These are phyloP conservation scores for Trichomonascus vanleenenianus DNA, from an alignment of 805 yeast genomes.

Conservation along the genomic window DNA sequence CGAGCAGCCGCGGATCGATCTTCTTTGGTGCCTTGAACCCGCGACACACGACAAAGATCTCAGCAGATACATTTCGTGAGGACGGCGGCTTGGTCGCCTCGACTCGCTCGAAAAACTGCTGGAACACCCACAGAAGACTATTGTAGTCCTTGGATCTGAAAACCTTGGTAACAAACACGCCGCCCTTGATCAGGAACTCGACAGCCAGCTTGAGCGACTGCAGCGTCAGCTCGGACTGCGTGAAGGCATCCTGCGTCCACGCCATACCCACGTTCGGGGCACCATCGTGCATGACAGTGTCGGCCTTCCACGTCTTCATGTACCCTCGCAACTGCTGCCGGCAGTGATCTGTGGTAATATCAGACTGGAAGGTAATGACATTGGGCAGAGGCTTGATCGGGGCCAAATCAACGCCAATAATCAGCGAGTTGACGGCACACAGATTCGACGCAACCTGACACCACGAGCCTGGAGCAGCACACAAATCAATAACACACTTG, in stretches of 20 bases:
- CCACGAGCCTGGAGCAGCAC: constrained; percentile 99
- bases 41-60: constrained; percentile 93
- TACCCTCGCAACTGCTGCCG: constrained; percentile 89
- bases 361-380: constrained; percentile 89
- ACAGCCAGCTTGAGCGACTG: constrained; percentile 92
- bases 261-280: constrained; percentile 99
- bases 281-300: constrained; percentile 97
- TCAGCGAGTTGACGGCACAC: constrained; percentile 87
- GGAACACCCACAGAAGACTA: constrained; percentile 94
- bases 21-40: constrained; percentile 95
- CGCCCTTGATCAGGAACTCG: constrained; percentile 85
- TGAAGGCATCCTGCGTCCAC: constrained; percentile 99
- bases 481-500: constrained; percentile 91
- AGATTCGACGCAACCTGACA: constrained; percentile 95
- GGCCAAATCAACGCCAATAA: constrained; percentile 97
- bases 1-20: constrained; percentile 85
- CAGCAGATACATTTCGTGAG: constrained; percentile 98
- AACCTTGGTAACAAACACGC: constrained; percentile 92
- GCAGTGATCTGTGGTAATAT: constrained; percentile 97
- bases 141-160: constrained; percentile 99
- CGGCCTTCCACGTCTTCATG: constrained; percentile 98
- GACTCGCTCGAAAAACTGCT: constrained; percentile 89
- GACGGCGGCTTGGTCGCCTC: constrained; percentile 99
- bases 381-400: constrained; percentile 96
- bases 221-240: constrained; percentile 91